These are phyloP conservation scores for Aspergillus melleus DNA, from an alignment of 2,329 filamentous ascomycete species.

Conservation along the genomic window DNA sequence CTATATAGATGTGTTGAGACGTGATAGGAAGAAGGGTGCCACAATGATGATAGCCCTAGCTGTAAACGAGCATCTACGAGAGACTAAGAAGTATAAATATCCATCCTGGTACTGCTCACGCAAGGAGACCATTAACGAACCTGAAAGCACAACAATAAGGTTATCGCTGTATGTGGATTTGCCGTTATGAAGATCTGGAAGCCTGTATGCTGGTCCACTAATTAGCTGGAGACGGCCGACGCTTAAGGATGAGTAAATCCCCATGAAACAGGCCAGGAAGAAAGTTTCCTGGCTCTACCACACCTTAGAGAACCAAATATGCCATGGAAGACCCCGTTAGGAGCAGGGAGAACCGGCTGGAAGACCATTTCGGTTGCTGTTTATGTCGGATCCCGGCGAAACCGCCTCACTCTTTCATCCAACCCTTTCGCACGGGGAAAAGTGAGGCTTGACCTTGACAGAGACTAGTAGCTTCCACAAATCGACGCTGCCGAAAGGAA, in stretches of 20 bases:
- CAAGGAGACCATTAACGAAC: conserved; percentile 9
- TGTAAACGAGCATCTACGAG: conserved; percentile 2
- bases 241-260: conserved; percentile 6
- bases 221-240: conserved; percentile 3
- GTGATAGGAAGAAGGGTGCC: background rate
- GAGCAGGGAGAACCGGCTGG: conserved; percentile 10
- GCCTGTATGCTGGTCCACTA: background rate
- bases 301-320: conserved; percentile 10
- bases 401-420: conserved; percentile 38
- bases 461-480: conserved; percentile 18
- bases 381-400: conserved; percentile 24
- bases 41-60: background rate
- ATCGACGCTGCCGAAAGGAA: conserved; percentile 10
- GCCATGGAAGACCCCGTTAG: conserved; percentile 9
- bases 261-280: conserved; percentile 7
- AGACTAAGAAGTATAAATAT: conserved; percentile 6
- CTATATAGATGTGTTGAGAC: background rate
- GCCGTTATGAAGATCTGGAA: conserved; percentile 7
- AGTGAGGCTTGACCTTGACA: conserved; percentile 26
- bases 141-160: background rate
- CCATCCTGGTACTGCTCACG: conserved; percentile 8
- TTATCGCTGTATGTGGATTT: conserved; percentile 9
- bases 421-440: conserved; percentile 29
- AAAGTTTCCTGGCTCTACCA: conserved; percentile 7
- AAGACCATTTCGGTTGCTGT: conserved; percentile 15